phyloP scores from a whole-genome alignment of 2,329 filamentous ascomycete genomes.

The Hypoxylon sp. region DNA sequence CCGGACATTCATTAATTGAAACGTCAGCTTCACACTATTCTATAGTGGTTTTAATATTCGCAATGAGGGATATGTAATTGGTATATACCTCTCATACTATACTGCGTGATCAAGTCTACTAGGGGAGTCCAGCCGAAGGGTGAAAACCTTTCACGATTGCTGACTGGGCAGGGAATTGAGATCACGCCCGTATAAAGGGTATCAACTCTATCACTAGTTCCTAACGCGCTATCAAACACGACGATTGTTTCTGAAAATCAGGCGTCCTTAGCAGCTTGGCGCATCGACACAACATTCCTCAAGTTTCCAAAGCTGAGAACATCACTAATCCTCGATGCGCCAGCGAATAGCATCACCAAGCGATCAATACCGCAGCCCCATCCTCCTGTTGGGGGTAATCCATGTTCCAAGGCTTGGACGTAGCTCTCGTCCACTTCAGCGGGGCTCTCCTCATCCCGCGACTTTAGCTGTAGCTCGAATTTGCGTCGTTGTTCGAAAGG shows the following conservation, averaged over 20 bases:
- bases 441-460: slow-evolving; percentile 54
- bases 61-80: no score
- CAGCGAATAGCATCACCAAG: slow-evolving; percentile 89
- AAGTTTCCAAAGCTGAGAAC: slow-evolving; percentile 89
- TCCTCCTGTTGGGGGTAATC: slow-evolving; percentile 92
- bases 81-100: no score
- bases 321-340: slow-evolving; percentile 80
- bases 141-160: no score
- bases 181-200: slow-evolving; percentile 24
- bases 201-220: slow-evolving; percentile 32
- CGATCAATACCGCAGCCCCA: slow-evolving; percentile 96
- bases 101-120: no score
- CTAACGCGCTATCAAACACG: slow-evolving; percentile 6
- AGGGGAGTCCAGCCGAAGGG: no score
- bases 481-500: slow-evolving; percentile 87
- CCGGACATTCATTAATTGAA: no score
- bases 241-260: slow-evolving; percentile 1
- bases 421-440: slow-evolving; percentile 79
- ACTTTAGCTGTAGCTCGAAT: slow-evolving; percentile 65
- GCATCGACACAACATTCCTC: slow-evolving; percentile 68
- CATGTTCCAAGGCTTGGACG: slow-evolving; percentile 83
- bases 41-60: no score
- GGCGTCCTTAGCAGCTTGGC: slow-evolving; percentile 41
- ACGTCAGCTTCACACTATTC: no score
- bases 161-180: no score